Percentiles rank a stretch among this genome's conserved stretches.
These are phyloP conservation scores for Gossypium bickii DNA, from an alignment of 345 rosid genomes.

Conservation along the genomic window DNA sequence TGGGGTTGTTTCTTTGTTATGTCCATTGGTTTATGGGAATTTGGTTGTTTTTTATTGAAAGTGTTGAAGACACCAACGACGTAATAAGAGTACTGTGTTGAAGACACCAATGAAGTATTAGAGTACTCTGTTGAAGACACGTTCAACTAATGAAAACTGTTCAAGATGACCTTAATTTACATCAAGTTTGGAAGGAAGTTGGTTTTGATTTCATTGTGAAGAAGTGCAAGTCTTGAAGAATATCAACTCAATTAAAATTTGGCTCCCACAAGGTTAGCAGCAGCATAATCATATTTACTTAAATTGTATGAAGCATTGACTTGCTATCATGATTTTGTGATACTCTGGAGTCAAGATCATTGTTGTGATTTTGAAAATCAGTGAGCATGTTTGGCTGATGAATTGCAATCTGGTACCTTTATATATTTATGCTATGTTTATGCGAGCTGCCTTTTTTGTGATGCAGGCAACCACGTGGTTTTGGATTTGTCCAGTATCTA, in stretches of 20 bases:
- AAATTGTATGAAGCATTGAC: slow-evolving; percentile 26
- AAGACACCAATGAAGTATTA: slow-evolving; percentile 42
- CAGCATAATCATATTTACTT: slow-evolving; percentile 32
- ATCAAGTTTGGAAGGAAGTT: slow-evolving; percentile 45
- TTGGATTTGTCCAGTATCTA: slow-evolving; percentile 10
- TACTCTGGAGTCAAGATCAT: slow-evolving; percentile 9
- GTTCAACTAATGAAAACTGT: slow-evolving; percentile 37
- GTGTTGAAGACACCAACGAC: slow-evolving; percentile 68
- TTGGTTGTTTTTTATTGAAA: slow-evolving; percentile 32
- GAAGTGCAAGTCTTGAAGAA: slow-evolving; percentile 61
- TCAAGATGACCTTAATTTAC: slow-evolving; percentile 41
- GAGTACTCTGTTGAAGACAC: slow-evolving; percentile 32
- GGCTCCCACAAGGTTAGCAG: slow-evolving; percentile 63
- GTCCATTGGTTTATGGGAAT: no score
- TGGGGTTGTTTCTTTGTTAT: slow-evolving; percentile 18
- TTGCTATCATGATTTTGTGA: slow-evolving; percentile 20
- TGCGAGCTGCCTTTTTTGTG: not conserved
- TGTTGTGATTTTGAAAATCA: slow-evolving; percentile 13
- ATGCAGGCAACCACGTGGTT: slow-evolving; percentile 7
- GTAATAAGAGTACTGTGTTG: slow-evolving; percentile 50
- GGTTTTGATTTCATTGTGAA: slow-evolving; percentile 51
- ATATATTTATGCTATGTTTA: not conserved
- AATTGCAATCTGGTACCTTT: not conserved
- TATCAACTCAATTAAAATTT: slow-evolving; percentile 41
- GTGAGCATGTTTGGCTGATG: not conserved